These are phyloP conservation scores for Globisporangium carolinianum DNA, from an alignment of 352 stramenopile genomes.

Conservation along the genomic window DNA sequence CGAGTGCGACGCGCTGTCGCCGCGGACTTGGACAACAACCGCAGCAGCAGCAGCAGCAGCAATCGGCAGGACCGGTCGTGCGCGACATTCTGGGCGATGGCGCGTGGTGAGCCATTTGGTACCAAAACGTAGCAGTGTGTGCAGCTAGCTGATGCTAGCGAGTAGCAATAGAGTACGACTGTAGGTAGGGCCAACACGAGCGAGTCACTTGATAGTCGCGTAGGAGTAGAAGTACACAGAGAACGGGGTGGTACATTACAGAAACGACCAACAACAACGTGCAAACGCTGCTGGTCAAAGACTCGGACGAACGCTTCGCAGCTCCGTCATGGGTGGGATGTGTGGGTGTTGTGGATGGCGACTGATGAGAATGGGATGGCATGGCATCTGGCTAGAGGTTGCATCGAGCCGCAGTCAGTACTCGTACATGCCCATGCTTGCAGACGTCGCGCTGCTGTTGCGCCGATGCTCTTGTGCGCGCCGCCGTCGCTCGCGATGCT, in stretches of 20 bases:
- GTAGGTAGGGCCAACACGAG: no score
- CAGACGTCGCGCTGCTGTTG: slow-evolving; percentile 64
- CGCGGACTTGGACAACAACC: not conserved
- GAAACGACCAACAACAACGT: no score
- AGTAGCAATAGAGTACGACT: no score
- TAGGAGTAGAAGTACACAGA: no score
- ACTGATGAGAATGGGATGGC: not conserved
- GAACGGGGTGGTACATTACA: no score
- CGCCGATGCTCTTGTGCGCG: slow-evolving; percentile 60
- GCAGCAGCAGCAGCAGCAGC: slow-evolving; percentile 4
- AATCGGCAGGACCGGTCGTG: slow-evolving; percentile 20
- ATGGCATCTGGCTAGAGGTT: no score
- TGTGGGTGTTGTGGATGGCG: not conserved
- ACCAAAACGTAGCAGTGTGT: not conserved
- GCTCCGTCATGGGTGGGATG: no score
- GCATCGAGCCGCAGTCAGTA: slow-evolving; percentile 2
- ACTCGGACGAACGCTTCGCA: no score
- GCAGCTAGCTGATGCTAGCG: not conserved
- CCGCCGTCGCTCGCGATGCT: slow-evolving; percentile 67
- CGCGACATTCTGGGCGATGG: slow-evolving; percentile 31
- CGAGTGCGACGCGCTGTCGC: not conserved
- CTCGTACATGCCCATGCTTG: slow-evolving; percentile 16
- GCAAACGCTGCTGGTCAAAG: no score
- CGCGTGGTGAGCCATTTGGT: slow-evolving; percentile 4
- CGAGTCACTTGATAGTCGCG: no score